Conservation (phyloP, 1,139 yeast species). For the Starmera stellimalicola region DNA sequence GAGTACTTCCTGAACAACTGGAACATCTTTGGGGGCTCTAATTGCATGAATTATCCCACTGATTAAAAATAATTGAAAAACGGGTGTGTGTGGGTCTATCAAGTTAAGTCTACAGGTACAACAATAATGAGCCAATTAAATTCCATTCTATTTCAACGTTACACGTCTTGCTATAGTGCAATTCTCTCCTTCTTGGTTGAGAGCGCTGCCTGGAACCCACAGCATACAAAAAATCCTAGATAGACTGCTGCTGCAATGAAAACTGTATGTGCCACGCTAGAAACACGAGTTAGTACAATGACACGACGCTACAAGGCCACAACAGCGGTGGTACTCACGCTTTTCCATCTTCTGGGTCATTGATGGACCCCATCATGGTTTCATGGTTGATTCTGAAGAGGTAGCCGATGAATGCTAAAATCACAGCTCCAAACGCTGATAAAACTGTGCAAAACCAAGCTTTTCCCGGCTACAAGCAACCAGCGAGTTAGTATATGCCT, state of each 20-base stretch:
- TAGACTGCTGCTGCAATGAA: conserved; percentile 87
- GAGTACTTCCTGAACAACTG: neutral
- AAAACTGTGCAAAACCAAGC: conserved; percentile 95
- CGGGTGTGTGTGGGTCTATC: neutral
- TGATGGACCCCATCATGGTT: conserved; percentile 84
- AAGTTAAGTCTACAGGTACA: too few relatives aligned
- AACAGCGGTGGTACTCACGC: conserved; percentile 52
- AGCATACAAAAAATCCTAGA: conserved; percentile 68
- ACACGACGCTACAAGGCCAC: too few relatives aligned
- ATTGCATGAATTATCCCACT: neutral
- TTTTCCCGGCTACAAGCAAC: conserved; percentile 46
- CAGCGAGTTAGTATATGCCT: neutral
- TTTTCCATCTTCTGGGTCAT: conserved; percentile 85
- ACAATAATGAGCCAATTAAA: too few relatives aligned
- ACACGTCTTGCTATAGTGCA: conserved; percentile 5
- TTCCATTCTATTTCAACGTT: too few relatives aligned
- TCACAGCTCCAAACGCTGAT: conserved; percentile 85
- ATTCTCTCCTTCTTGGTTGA: conserved; percentile 34
- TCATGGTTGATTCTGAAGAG: conserved; percentile 78
- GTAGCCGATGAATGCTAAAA: conserved; percentile 74
- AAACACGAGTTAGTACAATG: neutral
- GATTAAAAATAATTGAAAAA: neutral
- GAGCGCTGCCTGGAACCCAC: conserved; percentile 66
- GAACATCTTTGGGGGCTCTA: neutral
- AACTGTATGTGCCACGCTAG: conserved; percentile 75